Evolutionary conservation across 2,329 filamentous ascomycete species (phyloP).

Genomic region (Pestalotiopsis sp.): DNA sequence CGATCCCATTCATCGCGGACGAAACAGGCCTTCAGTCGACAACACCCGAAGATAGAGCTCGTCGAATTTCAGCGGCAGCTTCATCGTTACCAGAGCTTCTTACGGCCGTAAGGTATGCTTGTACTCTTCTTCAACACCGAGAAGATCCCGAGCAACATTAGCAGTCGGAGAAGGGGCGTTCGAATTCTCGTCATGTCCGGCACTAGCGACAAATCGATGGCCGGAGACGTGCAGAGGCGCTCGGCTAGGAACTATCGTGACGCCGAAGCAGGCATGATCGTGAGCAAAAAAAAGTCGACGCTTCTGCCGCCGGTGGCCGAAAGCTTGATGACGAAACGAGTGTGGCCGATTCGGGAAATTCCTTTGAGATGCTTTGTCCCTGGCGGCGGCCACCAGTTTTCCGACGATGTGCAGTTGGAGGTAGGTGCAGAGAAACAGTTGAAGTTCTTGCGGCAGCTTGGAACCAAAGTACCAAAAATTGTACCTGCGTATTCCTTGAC

Average conservation of each 20-base stretch:
- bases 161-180: slow-evolving; percentile 25
- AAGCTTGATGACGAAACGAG: slow-evolving; percentile 24
- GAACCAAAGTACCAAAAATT: too few relatives aligned
- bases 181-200: slow-evolving; percentile 44
- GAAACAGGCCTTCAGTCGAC: slow-evolving; percentile 47
- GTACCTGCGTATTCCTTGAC: too few relatives aligned
- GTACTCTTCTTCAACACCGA: slow-evolving; percentile 43
- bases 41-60: slow-evolving; percentile 43
- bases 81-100: slow-evolving; percentile 53
- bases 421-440: slow-evolving; percentile 48
- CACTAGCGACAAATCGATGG: slow-evolving; percentile 44
- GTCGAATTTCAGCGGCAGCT: slow-evolving; percentile 44
- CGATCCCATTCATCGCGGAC: slow-evolving; percentile 52
- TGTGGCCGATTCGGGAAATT: slow-evolving; percentile 32
- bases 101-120: slow-evolving; percentile 55
- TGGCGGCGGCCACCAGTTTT: slow-evolving; percentile 53
- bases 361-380: slow-evolving; percentile 46
- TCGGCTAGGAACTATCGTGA: slow-evolving; percentile 42
- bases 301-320: slow-evolving; percentile 15
- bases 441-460: slow-evolving; percentile 39
- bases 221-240: slow-evolving; percentile 36
- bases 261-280: slow-evolving; percentile 33
- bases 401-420: slow-evolving; percentile 54
- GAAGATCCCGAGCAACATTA: slow-evolving; percentile 42
- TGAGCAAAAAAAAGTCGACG: slow-evolving; percentile 34